phyloP scores from a whole-genome alignment of 177 flowering plant species.

The Tripterygium wilfordii region DNA sequence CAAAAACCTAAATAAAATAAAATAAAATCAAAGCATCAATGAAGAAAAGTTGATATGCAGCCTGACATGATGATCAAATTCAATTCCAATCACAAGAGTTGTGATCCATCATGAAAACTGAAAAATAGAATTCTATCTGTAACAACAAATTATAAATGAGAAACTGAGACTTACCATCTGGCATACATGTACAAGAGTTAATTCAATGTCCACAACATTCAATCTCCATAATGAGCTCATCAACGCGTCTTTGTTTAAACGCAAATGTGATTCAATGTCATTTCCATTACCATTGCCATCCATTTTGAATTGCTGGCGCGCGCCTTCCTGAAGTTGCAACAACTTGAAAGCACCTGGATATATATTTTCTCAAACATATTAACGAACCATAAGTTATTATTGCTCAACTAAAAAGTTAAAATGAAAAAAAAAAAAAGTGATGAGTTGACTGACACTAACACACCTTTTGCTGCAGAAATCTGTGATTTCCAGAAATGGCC shows the following conservation, averaged over 20 bases:
- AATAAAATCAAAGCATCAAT: neutral
- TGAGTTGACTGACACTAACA: neutral
- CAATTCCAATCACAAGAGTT: too few species aligned
- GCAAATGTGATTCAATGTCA: conserved; percentile 23
- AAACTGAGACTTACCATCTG: conserved; percentile 58
- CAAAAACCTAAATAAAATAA: neutral
- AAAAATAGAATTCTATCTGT: too few species aligned
- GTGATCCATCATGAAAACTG: too few species aligned
- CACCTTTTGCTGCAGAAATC: conserved; percentile 92
- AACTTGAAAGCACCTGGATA: conserved; percentile 82
- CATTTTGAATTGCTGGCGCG: conserved; percentile 41
- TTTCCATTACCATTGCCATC: conserved; percentile 49
- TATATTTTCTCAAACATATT: too few species aligned
- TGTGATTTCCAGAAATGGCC: conserved; percentile 91
- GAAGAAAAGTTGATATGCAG: too few species aligned
- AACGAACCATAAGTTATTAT: too few species aligned
- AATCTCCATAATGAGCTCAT: conserved; percentile 91
- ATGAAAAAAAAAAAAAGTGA: neutral
- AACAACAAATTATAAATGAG: neutral
- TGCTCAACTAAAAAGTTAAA: conserved; percentile 2
- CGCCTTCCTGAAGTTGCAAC: conserved; percentile 81
- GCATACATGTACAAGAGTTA: conserved; percentile 72
- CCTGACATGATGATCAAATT: too few species aligned
- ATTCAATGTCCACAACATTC: conserved; percentile 92
- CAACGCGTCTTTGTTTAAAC: conserved; percentile 56